These are phyloP conservation scores for Colletotrichum truncatum DNA, from an alignment of 2,329 filamentous ascomycete genomes.

Conservation along the genomic window DNA sequence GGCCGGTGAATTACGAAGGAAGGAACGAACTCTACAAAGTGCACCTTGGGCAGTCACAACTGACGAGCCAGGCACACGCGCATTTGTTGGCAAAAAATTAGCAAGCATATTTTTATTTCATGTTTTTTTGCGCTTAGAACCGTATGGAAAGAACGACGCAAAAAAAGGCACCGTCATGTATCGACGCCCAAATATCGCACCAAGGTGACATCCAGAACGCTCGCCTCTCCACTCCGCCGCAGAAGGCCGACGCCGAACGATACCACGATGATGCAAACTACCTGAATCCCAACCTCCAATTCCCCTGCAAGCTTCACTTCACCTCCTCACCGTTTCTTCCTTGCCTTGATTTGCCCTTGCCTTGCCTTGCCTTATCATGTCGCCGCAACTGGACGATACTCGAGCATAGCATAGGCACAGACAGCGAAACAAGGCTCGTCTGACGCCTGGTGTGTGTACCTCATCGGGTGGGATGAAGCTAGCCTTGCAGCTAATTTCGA, in stretches of 20 bases:
- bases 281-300: slow-evolving; percentile 14
- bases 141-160: background rate
- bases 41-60: background rate
- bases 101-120: too few relatives aligned
- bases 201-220: slow-evolving; percentile 2
- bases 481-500: slow-evolving; percentile 24
- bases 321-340: slow-evolving; percentile 17
- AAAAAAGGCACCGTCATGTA: slow-evolving; percentile 18
- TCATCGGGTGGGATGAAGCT: slow-evolving; percentile 26
- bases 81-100: background rate
- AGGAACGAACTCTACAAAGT: background rate
- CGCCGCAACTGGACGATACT: slow-evolving; percentile 4
- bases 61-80: background rate
- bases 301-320: slow-evolving; percentile 9
- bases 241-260: slow-evolving; percentile 12
- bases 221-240: slow-evolving; percentile 12
- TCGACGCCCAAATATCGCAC: slow-evolving; percentile 16
- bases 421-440: slow-evolving; percentile 17
- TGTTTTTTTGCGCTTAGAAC: background rate
- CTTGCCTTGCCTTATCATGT: slow-evolving; percentile 1
- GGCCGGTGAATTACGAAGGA: too few relatives aligned
- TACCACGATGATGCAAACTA: background rate
- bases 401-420: background rate
- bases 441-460: slow-evolving; percentile 13
- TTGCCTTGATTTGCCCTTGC: background rate